Conservation (phyloP, 495 filamentous ascomycete species). For the Neurospora sublineolata region DNA sequence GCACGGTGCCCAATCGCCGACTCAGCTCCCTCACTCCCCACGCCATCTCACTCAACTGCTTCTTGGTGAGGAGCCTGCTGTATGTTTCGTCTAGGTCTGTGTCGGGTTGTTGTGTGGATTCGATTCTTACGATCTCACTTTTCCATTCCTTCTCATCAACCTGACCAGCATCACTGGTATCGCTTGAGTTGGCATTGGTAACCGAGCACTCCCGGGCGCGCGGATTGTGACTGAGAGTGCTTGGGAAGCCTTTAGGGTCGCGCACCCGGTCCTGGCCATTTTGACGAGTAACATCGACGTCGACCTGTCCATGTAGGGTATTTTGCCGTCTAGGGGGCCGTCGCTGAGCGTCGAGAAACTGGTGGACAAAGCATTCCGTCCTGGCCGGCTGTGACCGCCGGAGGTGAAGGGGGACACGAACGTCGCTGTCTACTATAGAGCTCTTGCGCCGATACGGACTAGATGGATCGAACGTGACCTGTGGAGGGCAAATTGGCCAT, state of each 20-base stretch:
- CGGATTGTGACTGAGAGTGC: not conserved
- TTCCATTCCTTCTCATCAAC: slow-evolving; percentile 36
- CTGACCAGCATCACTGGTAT: slow-evolving; percentile 21
- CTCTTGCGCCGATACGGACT: slow-evolving; percentile 74
- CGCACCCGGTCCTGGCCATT: slow-evolving; percentile 15
- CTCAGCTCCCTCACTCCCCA: slow-evolving; percentile 86
- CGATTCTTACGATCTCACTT: slow-evolving; percentile 21
- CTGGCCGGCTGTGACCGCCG: slow-evolving; percentile 36
- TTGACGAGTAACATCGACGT: slow-evolving; percentile 19
- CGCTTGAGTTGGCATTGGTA: not conserved
- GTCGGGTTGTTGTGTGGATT: not conserved
- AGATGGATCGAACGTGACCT: slow-evolving; percentile 67
- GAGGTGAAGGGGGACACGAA: slow-evolving; percentile 25
- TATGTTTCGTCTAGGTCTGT: slow-evolving; percentile 23
- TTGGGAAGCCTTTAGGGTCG: slow-evolving; percentile 24
- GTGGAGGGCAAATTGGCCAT: slow-evolving; percentile 1
- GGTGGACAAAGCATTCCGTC: slow-evolving; percentile 72
- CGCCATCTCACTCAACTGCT: slow-evolving; percentile 88
- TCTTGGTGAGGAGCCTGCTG: slow-evolving; percentile 69
- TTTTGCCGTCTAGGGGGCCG: not conserved
- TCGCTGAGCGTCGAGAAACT: slow-evolving; percentile 53
- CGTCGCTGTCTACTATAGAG: slow-evolving; percentile 58
- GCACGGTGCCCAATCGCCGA: slow-evolving; percentile 69
- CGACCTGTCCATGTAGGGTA: not conserved
- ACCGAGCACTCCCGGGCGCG: not conserved